phyloP scores from a whole-genome alignment of 805 yeast genomes.

The Wickerhamiella vanderwaltii region DNA sequence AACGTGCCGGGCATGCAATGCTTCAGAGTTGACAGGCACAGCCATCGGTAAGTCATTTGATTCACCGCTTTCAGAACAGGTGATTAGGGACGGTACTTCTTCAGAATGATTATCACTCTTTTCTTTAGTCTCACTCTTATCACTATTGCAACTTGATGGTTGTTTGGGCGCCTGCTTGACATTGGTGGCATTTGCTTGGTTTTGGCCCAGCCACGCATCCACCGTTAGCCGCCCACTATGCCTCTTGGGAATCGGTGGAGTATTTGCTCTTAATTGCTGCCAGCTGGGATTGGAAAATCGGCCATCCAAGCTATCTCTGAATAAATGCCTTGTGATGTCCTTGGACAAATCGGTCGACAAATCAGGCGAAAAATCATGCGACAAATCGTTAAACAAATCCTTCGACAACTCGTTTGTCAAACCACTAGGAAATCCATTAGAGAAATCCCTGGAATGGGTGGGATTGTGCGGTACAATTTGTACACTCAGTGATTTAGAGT shows the following conservation, averaged over 20 bases:
- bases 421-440: no score
- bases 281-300: no score
- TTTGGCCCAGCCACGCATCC: background rate
- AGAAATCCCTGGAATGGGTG: no score
- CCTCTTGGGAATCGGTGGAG: background rate
- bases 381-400: no score
- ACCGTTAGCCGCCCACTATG: constrained; percentile 8
- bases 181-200: background rate
- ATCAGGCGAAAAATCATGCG: no score
- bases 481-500: background rate
- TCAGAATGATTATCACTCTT: background rate
- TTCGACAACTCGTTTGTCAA: no score
- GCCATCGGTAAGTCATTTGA: background rate
- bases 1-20: constrained; percentile 18
- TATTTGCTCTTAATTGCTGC: background rate
- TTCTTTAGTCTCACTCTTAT: background rate
- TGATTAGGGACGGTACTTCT: constrained; percentile 7
- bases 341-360: no score
- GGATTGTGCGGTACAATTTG: background rate
- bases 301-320: no score
- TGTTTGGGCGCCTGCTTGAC: no score
- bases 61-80: constrained; percentile 13
- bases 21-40: background rate
- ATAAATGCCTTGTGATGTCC: no score
- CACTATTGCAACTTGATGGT: no score